Evolutionary conservation across 352 stramenopile species (phyloP).

Genomic region (Phytopythium oedochilum): DNA sequence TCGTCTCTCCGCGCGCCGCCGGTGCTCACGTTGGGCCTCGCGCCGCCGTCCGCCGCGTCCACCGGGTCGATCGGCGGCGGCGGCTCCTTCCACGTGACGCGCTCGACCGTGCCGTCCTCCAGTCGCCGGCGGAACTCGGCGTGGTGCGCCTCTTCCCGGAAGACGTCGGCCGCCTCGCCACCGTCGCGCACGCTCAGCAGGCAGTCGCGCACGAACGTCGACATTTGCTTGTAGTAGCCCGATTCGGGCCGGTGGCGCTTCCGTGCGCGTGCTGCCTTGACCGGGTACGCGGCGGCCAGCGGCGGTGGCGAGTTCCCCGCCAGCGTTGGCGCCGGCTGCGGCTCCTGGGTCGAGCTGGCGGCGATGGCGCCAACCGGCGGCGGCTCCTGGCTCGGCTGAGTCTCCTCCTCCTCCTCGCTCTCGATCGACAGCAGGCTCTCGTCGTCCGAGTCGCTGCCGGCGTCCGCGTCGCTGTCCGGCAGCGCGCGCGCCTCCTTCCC

Average conservation of each 20-base stretch:
- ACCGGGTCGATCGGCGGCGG: conserved; percentile 27
- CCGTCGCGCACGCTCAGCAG: conserved; percentile 71
- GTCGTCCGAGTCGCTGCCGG: conserved; percentile 57
- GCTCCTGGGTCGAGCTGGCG: conserved; percentile 28
- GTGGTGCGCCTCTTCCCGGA: conserved; percentile 48
- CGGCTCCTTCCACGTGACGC: conserved; percentile 74
- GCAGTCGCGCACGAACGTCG: conserved; percentile 77
- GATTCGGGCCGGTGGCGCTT: conserved; percentile 83
- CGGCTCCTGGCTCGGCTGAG: conserved; percentile 4
- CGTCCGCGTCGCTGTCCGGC: conserved; percentile 29
- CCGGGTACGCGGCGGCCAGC: conserved; percentile 38
- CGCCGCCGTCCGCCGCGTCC: conserved; percentile 7
- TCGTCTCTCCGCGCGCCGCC: conserved; percentile 5
- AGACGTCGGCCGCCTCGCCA: conserved; percentile 30
- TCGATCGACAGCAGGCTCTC: conserved; percentile 73
- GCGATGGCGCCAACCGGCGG: too few species aligned
- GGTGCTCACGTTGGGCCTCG: conserved; percentile 12
- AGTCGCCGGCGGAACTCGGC: conserved; percentile 73
- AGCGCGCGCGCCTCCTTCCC: conserved; percentile 64
- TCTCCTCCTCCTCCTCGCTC: conserved; percentile 60
- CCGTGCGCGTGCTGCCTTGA: conserved; percentile 64
- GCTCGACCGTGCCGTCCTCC: conserved; percentile 52
- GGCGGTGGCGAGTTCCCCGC: too few species aligned
- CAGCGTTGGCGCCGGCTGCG: conserved; percentile 9
- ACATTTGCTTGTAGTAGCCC: conserved; percentile 83